Evolutionary conservation across 352 stramenopile genomes (phyloP).

Genomic region (Stramenopiles sp.): DNA sequence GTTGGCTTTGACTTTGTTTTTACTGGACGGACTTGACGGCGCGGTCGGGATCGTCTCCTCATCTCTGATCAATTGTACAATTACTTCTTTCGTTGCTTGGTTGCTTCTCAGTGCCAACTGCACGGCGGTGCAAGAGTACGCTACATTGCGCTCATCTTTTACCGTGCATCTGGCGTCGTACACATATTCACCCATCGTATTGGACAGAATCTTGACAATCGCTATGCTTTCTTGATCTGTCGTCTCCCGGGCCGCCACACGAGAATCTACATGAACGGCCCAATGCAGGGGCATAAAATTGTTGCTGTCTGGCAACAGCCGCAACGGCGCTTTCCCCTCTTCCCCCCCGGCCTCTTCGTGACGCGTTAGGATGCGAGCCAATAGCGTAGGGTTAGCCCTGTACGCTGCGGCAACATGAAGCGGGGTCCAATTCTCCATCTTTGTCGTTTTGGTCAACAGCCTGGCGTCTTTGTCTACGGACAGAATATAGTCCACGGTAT

Average conservation of each 20-base stretch:
- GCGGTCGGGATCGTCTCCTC: not conserved
- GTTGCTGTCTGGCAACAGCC: not conserved
- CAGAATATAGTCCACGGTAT: not conserved
- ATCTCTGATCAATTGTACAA: not conserved
- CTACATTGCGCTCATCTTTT: not conserved
- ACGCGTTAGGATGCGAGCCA: not conserved
- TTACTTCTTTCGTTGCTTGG: not conserved
- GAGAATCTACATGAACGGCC: not conserved
- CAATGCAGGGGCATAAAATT: not conserved
- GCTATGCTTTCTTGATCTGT: not conserved
- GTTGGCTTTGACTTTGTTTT: not conserved
- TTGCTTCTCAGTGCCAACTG: not conserved
- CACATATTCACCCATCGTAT: constrained; percentile 4
- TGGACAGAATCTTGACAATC: not conserved
- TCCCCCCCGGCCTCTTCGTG: not conserved
- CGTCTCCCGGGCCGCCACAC: not conserved
- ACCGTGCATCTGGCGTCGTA: no score
- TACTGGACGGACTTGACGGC: no score
- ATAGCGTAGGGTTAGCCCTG: not conserved
- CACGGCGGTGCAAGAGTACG: not conserved
- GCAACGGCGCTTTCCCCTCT: not conserved
- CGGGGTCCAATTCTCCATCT: not conserved
- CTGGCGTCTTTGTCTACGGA: not conserved
- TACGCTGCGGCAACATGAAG: not conserved
- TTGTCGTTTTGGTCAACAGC: not conserved